Evolutionary conservation across 805 yeast species (phyloP).

Genomic region (Ascoidea rubescens): DNA sequence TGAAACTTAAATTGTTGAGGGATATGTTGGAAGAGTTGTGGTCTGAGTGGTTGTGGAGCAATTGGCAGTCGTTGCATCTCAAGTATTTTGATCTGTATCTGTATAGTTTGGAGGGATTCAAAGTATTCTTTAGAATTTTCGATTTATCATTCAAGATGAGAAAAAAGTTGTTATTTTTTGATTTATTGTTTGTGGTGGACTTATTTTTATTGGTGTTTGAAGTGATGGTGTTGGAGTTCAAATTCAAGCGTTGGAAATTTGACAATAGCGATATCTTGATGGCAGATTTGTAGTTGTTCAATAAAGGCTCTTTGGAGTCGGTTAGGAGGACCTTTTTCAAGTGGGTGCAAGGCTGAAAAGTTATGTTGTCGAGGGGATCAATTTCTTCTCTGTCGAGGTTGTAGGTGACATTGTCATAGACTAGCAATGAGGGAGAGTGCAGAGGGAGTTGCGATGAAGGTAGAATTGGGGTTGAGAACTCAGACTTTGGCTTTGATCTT

Average conservation of each 20-base stretch:
- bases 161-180: neutral
- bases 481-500: no score
- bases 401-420: no score
- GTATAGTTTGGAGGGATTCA: no score
- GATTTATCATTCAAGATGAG: neutral
- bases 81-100: neutral
- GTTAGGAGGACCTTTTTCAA: slow-evolving; percentile 32
- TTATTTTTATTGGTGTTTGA: slow-evolving; percentile 20
- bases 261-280: slow-evolving; percentile 27
- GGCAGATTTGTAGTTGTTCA: slow-evolving; percentile 37
- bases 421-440: no score
- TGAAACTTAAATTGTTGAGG: slow-evolving; percentile 21
- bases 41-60: slow-evolving; percentile 1
- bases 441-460: no score
- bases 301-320: slow-evolving; percentile 33
- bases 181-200: neutral
- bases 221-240: slow-evolving; percentile 14
- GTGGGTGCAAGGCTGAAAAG: slow-evolving; percentile 36
- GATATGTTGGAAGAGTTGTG: slow-evolving; percentile 12
- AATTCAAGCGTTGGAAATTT: slow-evolving; percentile 9
- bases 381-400: neutral
- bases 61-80: neutral
- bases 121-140: neutral
- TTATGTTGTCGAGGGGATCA: slow-evolving; percentile 11
- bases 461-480: no score